phyloP scores from a whole-genome alignment of 352 stramenopile genomes.

The Aphanomyces cochlioides region DNA sequence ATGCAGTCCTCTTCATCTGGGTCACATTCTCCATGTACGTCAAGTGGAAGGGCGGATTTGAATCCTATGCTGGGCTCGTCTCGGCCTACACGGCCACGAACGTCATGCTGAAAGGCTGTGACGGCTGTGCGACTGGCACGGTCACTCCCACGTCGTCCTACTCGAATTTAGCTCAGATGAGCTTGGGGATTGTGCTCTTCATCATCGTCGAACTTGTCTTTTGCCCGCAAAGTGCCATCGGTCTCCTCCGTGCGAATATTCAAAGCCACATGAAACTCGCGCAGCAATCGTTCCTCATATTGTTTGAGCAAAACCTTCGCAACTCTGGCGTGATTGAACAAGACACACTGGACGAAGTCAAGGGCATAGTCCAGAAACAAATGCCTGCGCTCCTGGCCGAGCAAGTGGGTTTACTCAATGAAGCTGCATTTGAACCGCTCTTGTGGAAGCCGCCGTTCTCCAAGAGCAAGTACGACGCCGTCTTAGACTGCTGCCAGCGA shows the following conservation, averaged over 20 bases:
- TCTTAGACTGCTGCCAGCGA: slow-evolving; percentile 55
- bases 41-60: slow-evolving; percentile 57
- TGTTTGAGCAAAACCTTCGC: slow-evolving; percentile 69
- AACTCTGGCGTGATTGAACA: slow-evolving; percentile 50
- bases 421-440: slow-evolving; percentile 59
- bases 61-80: slow-evolving; percentile 67
- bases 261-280: slow-evolving; percentile 62
- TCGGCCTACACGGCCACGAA: slow-evolving; percentile 65
- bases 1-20: slow-evolving; percentile 65
- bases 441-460: slow-evolving; percentile 72
- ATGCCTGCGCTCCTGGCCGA: slow-evolving; percentile 54
- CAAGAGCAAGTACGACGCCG: slow-evolving; percentile 61
- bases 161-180: slow-evolving; percentile 72
- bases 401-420: slow-evolving; percentile 51
- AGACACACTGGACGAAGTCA: slow-evolving; percentile 33
- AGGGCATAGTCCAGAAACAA: slow-evolving; percentile 51
- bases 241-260: slow-evolving; percentile 66
- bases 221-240: slow-evolving; percentile 64
- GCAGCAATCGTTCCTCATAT: slow-evolving; percentile 54
- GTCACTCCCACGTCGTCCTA: slow-evolving; percentile 60
- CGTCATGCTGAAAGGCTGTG: slow-evolving; percentile 57
- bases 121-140: slow-evolving; percentile 41
- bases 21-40: slow-evolving; percentile 76
- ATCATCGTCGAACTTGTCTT: slow-evolving; percentile 65
- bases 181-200: slow-evolving; percentile 71